A percentile compares a stretch with the other conserved stretches of the same genome.
Evolutionary conservation across 2,329 filamentous ascomycete genomes (phyloP).

Genomic region (Hymenoscyphus scutula): DNA sequence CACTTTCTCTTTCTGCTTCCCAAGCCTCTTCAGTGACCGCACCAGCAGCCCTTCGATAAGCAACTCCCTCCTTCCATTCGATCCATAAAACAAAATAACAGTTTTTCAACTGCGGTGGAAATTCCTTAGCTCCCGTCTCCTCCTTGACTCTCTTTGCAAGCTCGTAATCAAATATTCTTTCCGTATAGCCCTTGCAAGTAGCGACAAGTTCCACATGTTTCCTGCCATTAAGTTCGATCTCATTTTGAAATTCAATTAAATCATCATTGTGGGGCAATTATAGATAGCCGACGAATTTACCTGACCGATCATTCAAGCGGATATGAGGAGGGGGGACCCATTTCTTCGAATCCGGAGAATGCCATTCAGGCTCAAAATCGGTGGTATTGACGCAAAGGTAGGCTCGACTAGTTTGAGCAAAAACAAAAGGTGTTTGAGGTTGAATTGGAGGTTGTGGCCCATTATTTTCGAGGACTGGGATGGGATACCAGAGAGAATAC

Average conservation of each 20-base stretch:
- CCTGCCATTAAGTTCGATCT: background rate
- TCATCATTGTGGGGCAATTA: background rate
- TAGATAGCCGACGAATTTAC: background rate
- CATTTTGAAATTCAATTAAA: background rate
- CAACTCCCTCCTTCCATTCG: slow-evolving; percentile 6
- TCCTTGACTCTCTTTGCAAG: background rate
- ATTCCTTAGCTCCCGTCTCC: background rate
- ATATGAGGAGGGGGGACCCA: background rate
- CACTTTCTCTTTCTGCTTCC: slow-evolving; percentile 2
- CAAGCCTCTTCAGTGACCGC: background rate
- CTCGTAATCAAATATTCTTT: slow-evolving; percentile 2
- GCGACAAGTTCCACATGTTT: background rate
- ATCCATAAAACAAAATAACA: slow-evolving; percentile 10
- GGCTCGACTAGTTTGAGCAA: background rate
- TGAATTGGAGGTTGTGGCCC: background rate
- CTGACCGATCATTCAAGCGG: background rate
- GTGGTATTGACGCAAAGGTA: background rate
- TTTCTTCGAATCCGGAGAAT: background rate
- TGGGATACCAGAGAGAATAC: background rate
- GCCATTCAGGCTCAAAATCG: background rate
- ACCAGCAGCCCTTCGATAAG: background rate
- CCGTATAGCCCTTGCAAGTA: background rate
- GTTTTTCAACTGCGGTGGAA: background rate
- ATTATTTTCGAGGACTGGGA: background rate
- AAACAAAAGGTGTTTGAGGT: background rate